Evolutionary conservation across 805 yeast species (phyloP).

Genomic region (Zygotorulaspora sp.): DNA sequence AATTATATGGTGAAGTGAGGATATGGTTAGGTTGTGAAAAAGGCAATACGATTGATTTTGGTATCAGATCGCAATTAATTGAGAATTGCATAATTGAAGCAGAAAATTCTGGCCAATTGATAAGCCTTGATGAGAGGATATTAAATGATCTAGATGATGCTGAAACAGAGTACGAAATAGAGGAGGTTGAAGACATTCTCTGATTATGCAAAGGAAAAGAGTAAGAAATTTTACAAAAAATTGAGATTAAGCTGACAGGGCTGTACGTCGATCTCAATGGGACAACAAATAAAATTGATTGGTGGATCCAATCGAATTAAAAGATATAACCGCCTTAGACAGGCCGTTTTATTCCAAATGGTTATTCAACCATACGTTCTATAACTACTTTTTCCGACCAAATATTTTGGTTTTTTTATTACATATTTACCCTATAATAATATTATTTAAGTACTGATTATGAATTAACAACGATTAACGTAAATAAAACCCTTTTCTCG

Average conservation of each 20-base stretch:
- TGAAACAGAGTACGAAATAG: conserved; percentile 5
- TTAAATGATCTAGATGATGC: conserved; percentile 16
- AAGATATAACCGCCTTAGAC: too few relatives aligned
- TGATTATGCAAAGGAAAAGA: too few relatives aligned
- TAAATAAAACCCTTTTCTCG: conserved; percentile 1
- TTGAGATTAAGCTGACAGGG: too few relatives aligned
- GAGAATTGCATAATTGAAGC: conserved; percentile 26
- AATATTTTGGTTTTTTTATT: too few relatives aligned
- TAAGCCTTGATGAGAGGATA: conserved; percentile 6
- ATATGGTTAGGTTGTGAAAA: conserved; percentile 36
- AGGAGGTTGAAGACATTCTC: not conserved
- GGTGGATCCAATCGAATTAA: too few relatives aligned
- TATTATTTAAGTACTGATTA: conserved; percentile 1
- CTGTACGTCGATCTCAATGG: too few relatives aligned
- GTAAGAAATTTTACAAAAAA: too few relatives aligned
- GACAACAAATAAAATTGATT: too few relatives aligned
- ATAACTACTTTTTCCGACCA: too few relatives aligned
- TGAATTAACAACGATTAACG: not conserved
- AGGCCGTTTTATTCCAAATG: too few relatives aligned
- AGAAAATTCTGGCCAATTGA: conserved; percentile 14
- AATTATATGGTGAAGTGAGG: conserved; percentile 32
- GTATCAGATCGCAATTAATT: conserved; percentile 32
- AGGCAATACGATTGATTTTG: conserved; percentile 28
- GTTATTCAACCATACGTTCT: too few relatives aligned
- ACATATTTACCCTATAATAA: not conserved